Evolutionary conservation across 73 alveolate genomes (phyloP), one percentile per base, ranked within the genome.

Genomic region (Paramecium primaurelia): DNA sequence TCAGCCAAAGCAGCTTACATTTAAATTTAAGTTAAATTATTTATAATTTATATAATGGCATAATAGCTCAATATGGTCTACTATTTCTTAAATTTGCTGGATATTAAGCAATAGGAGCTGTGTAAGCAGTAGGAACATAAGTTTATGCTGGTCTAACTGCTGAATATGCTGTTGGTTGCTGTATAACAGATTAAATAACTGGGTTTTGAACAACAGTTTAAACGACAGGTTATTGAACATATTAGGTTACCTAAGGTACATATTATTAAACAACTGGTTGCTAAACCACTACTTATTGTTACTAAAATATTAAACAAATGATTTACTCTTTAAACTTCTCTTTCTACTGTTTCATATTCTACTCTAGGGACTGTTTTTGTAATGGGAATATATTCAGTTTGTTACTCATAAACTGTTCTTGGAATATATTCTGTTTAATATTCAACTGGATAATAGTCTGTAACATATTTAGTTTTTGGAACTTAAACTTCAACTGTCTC

Each of bases 381-480:
- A 10, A 80, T 73, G 1, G 91, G 91, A 12, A 80, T 77, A 36
- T 80, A 80, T 44, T 80, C 91, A 11, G 91, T 80, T 64, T 80
- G 14, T 80, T 42, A 11, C 16, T 80, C 91, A 47, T 80, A 80
- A 10, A 80, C 75, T 8, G 91, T 80, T 26, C 91, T 80, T 26
- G 91, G 91, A 25, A 80, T 45, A 20, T 80, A 80, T 47, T 80
- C 91, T 26, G 91, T 80, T 49, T 80, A 26, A 18, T 80, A 80
- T 80, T 80, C 91, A 10, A 80, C 32, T 80, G 91, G 91, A 80
- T 80, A 80, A 58, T 80, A 80, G 16, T 80, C 91, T 45, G 91
- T 80, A 37, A 80, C 77, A 14, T 80, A 45, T 49, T 44, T 80
- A 1, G 91, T 80, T 80, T 80, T 80, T 14, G 91, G 91, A 14